Evolutionary conservation across 169 alveolate species (phyloP).

Genomic region (Neospora caninum): DNA sequence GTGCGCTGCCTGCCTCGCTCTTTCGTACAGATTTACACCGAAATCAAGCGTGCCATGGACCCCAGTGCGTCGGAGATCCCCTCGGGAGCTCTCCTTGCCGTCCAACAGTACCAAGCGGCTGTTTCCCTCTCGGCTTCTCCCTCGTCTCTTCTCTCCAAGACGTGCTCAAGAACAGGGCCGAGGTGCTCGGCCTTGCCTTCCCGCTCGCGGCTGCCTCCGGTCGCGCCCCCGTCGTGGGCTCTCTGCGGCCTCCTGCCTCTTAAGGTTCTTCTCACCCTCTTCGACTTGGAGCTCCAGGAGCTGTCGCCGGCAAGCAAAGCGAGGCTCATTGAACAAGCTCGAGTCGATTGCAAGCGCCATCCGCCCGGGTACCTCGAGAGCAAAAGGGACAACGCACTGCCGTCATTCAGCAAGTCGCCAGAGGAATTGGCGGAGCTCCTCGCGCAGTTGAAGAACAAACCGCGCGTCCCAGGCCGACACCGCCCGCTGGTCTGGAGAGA

Average conservation of each 20-base stretch:
- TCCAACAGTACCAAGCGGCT: background rate
- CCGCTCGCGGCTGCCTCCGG: background rate
- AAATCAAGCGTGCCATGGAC: background rate
- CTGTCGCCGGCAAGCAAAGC: background rate
- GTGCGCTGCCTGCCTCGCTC: no score
- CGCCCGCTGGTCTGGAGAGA: constrained; percentile 12
- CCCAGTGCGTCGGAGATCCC: background rate
- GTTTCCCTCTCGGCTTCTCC: background rate
- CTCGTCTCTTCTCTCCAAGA: background rate
- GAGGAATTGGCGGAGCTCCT: background rate
- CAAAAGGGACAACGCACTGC: background rate
- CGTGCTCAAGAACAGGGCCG: no score
- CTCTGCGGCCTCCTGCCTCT: constrained; percentile 37
- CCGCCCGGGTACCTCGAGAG: background rate
- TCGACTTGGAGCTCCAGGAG: constrained; percentile 31
- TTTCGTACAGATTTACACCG: background rate
- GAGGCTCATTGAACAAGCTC: background rate
- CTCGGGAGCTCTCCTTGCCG: background rate
- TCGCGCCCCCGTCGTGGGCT: constrained; percentile 29
- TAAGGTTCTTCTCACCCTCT: background rate
- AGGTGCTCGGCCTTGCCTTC: background rate
- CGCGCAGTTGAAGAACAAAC: background rate
- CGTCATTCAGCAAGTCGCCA: background rate
- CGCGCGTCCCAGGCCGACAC: background rate
- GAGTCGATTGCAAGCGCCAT: background rate